phyloP scores from a whole-genome alignment of 345 rosid species.

The Arabis alpina region DNA sequence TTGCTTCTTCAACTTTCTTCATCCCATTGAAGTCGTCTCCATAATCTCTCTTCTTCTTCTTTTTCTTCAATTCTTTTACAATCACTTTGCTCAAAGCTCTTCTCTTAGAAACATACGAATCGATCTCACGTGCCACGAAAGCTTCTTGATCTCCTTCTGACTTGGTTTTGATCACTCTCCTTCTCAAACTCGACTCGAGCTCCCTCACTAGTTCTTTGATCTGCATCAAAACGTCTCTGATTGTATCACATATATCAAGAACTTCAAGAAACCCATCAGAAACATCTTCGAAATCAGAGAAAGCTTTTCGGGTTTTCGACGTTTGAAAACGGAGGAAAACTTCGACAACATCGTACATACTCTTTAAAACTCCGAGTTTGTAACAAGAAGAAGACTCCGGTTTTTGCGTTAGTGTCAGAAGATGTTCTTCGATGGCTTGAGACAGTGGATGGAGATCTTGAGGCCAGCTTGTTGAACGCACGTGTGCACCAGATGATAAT shows the following conservation, averaged over 20 bases:
- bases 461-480: constrained; percentile 51
- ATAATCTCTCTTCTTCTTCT: constrained; percentile 25
- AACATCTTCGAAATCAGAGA: constrained; percentile 40
- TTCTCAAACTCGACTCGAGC: constrained; percentile 44
- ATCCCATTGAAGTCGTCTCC: constrained; percentile 27
- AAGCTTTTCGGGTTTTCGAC: constrained; percentile 35
- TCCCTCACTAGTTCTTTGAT: constrained; percentile 42
- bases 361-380: constrained; percentile 43
- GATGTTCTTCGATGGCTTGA: constrained; percentile 42
- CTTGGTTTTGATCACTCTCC: constrained; percentile 36
- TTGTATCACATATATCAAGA: constrained; percentile 48
- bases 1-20: constrained; percentile 43
- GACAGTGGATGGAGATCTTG: constrained; percentile 45
- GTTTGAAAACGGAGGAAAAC: constrained; percentile 42
- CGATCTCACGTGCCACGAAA: constrained; percentile 35
- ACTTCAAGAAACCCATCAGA: constrained; percentile 50
- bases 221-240: constrained; percentile 48
- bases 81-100: constrained; percentile 44
- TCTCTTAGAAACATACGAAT: constrained; percentile 35
- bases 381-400: constrained; percentile 31
- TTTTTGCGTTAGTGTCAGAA: constrained; percentile 36
- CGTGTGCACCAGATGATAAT: constrained; percentile 33
- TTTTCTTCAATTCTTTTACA: constrained; percentile 31
- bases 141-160: constrained; percentile 26
- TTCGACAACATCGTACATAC: constrained; percentile 44